Base-by-base conservation (phyloP, 805 yeast species). In the Ogataea trehalophila region DNA sequence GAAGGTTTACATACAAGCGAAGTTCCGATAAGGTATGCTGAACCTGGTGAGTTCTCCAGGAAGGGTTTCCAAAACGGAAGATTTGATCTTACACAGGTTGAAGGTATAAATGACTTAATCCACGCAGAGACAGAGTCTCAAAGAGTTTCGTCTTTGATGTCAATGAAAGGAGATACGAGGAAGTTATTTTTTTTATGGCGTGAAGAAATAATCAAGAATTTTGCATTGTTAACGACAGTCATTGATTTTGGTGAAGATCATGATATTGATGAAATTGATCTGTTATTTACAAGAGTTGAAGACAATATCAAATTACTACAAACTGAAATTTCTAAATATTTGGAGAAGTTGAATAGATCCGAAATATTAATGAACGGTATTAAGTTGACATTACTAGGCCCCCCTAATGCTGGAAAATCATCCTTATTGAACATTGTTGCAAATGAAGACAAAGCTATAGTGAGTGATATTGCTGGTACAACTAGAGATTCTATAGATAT, bases 371-470 rank as follows among this genome's bases (percentile, higher is more conserved):
- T 83, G 37, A 72, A 76, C 22, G 99, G 99, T 1, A 80, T 92
- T 29, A 79, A 79, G 48, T 58, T 91, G 23, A 80, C 84, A 0
- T 68, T 94, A 9, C 54, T 91, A 14, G 99, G 99, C 0, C 94
- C 95, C 6, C 97, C 99, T 1, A 94, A 94, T 65, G 97, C 96
- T 1, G 99, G 99, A 0, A 94, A 94, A 62, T 90, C 97, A 3
- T 87, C 96, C 1, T 67, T 94, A 11, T 65, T 94, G 44, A 94
- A 94, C 59, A 60, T 68, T n/a, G 64, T 94, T 7, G 88, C 91
- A 0, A 75, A 82, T 49, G 79, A 85, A 20, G 95, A 90, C 20
- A 85, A 89, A 16, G 95, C 97, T 0, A 89, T 94, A 36, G 98
- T 94, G 1, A 88, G 97, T 61, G 81, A 81, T 36, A 78, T 87